Evolutionary conservation across 2,329 filamentous ascomycete genomes (phyloP).

Genomic region (Pseudopyrenochaeta lycopersici): DNA sequence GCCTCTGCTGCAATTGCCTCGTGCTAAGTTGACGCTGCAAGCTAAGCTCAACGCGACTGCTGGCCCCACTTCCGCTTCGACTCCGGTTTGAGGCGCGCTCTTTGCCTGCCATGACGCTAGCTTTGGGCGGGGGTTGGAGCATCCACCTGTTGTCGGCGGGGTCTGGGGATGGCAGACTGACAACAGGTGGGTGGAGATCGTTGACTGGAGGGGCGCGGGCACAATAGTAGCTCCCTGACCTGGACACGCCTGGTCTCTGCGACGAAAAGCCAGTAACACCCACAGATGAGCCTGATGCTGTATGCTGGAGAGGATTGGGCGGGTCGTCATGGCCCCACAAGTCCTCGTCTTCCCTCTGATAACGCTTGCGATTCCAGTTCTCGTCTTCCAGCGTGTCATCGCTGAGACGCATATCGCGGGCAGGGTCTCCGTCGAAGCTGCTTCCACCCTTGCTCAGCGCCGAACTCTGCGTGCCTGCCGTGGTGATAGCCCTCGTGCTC

Average conservation of each 20-base stretch:
- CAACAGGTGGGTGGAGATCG: constrained; percentile 84
- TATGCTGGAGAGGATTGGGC: constrained; percentile 41
- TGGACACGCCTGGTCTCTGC: constrained; percentile 38
- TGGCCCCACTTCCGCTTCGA: constrained; percentile 59
- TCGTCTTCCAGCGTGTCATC: constrained; percentile 49
- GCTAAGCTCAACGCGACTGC: constrained; percentile 51
- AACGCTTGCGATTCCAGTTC: constrained; percentile 79
- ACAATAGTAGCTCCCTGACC: constrained; percentile 48
- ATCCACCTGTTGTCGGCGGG: constrained; percentile 85
- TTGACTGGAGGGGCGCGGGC: constrained; percentile 75
- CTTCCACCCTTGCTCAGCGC: constrained; percentile 55
- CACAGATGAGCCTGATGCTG: constrained; percentile 40
- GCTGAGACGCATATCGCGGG: constrained; percentile 36
- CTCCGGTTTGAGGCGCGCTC: constrained; percentile 70
- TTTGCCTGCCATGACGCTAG: constrained; percentile 90
- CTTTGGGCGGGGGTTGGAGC: constrained; percentile 89
- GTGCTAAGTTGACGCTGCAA: constrained; percentile 51
- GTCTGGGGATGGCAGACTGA: constrained; percentile 75
- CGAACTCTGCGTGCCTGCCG: constrained; percentile 61
- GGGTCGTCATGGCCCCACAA: constrained; percentile 75
- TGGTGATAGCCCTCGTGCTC: constrained; percentile 66
- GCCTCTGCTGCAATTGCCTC: constrained; percentile 45
- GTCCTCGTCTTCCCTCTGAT: constrained; percentile 88
- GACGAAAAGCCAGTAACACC: constrained; percentile 32
- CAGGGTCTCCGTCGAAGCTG: constrained; percentile 45